Evolutionary conservation across 345 rosid genomes (phyloP).

Genomic region (Moricandia arvensis): DNA sequence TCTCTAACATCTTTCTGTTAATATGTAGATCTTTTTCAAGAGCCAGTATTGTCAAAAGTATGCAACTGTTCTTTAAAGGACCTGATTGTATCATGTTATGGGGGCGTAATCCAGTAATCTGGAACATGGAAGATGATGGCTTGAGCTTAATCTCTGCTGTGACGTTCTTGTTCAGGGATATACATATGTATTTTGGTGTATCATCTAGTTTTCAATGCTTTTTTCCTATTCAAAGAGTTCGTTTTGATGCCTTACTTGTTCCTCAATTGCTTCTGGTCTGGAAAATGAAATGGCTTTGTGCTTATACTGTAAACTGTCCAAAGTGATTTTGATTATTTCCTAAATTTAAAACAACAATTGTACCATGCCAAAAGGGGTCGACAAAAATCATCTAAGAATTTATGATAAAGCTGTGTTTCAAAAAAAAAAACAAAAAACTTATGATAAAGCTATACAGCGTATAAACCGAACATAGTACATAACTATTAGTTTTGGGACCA

Average conservation of each 20-base stretch:
- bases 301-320: not conserved
- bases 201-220: not conserved
- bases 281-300: conserved; percentile 6
- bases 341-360: not conserved
- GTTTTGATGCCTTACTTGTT: conserved; percentile 3
- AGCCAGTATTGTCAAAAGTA: not conserved
- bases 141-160: not conserved
- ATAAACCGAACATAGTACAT: no score
- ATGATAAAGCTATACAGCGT: no score
- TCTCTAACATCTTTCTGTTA: not conserved
- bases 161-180: not conserved
- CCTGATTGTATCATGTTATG: not conserved
- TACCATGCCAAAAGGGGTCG: not conserved
- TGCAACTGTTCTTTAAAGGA: not conserved
- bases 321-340: not conserved
- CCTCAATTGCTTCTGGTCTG: not conserved
- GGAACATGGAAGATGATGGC: not conserved
- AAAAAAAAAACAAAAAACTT: no score
- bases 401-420: no score
- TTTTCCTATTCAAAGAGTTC: conserved; percentile 1
- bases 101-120: not conserved
- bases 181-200: not conserved
- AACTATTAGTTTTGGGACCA: not conserved
- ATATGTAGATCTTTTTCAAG: conserved; percentile 15
- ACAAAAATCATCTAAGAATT: no score